Evolutionary conservation across 2,329 filamentous ascomycete genomes (phyloP), one percentile per base, ranked within the genome.

Genomic region (Beauveria sp.): DNA sequence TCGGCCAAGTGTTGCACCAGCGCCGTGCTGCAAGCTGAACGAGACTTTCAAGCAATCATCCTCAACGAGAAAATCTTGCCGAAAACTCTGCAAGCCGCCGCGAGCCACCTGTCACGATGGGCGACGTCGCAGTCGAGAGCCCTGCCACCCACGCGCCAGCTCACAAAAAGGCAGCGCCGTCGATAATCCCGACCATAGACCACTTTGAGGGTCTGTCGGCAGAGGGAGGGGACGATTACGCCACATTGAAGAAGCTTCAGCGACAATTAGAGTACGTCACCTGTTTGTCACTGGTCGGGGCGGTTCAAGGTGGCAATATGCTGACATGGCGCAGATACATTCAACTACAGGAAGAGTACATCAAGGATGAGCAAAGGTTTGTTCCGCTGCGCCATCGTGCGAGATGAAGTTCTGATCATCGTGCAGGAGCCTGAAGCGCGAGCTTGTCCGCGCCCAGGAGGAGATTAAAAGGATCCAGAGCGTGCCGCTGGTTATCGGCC

Each of bases 401-500:
- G 9, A 9, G 14, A 22, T 20, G 12, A 7, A 47, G n/a, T 18
- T 45, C 8, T 7, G 26, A 54, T 65, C 47, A 71, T 52, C 14
- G 12, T 64, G 49, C 68, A 92, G 91, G 80, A 97, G 92, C 78
- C 78, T 99, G 75, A 99, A 99, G 83, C 87, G 95, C 69, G 95
- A 99, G 81, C 85, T 99, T 57, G 93, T 99, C 60, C 87, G 95
- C 69, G 95, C 95, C 68, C 95, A 99, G 75, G 95, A 99, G 76
- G 95, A 99, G 80, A 99, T 99, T 80, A 99, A 99, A 82, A 88
- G 95, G 67, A 99, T 99, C 75, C 95, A 99, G 80, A 97, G 92
- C 75, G 95, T 99, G 60, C 95, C 95, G 30, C 79, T 99, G 65
- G 95, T 99, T 65, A 99, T 99, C 74, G 95, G 95, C 64, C 95